phyloP scores from a whole-genome alignment of 176 grass and related monocot genomes.

The Carex littledalei region DNA sequence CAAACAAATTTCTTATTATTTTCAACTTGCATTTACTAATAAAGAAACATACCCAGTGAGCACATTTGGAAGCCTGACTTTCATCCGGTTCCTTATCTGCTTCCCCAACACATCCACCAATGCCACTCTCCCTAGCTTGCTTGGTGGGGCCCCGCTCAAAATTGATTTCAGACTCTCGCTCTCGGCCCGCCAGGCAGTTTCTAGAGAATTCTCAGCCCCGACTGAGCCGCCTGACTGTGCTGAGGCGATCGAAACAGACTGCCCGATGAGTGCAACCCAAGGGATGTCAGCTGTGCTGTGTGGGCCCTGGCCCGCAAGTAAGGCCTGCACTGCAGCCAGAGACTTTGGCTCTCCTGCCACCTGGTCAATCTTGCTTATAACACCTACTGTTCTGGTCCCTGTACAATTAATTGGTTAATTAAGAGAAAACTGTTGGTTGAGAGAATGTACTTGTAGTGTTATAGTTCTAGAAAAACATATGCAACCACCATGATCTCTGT shows the following conservation, averaged over 20 bases:
- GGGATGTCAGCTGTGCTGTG: conserved; percentile 67
- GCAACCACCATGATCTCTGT: background rate
- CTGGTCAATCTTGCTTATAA: conserved; percentile 95
- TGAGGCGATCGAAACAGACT: conserved; percentile 74
- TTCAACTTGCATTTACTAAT: background rate
- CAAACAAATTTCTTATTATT: background rate
- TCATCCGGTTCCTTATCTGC: conserved; percentile 86
- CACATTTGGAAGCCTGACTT: conserved; percentile 80
- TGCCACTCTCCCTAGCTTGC: conserved; percentile 71
- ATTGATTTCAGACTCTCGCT: conserved; percentile 66
- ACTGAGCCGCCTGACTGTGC: conserved; percentile 69
- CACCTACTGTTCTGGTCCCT: conserved; percentile 94
- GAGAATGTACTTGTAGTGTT: background rate
- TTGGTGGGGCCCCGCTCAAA: conserved; percentile 58
- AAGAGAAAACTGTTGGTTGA: background rate
- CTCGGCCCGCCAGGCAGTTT: conserved; percentile 83
- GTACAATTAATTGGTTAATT: conserved; percentile 27
- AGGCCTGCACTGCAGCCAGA: conserved; percentile 66
- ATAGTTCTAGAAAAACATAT: conserved; percentile 4
- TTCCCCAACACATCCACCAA: conserved; percentile 68
- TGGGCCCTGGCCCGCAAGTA: conserved; percentile 64
- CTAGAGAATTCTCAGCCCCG: conserved; percentile 73
- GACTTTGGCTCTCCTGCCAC: conserved; percentile 65
- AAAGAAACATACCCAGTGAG: conserved; percentile 58
- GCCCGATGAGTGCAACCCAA: conserved; percentile 87